Percentiles rank a stretch among this genome's conserved stretches.
Evolutionary conservation across 2,329 filamentous ascomycete species (phyloP).

Genomic region (Colletotrichum tabaci): DNA sequence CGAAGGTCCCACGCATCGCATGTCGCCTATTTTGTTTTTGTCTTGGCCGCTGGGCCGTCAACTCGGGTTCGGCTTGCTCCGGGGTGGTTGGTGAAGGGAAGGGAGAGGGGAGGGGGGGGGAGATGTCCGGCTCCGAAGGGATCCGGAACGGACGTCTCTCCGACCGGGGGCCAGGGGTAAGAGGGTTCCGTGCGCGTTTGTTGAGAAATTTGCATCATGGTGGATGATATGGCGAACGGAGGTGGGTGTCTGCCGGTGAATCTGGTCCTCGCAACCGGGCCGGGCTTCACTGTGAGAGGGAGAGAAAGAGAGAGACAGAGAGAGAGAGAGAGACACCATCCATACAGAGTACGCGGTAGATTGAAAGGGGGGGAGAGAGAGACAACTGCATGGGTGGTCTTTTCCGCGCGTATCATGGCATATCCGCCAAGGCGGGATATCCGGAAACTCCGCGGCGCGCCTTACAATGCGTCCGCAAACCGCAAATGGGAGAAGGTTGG

Average conservation of each 20-base stretch:
- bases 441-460: neutral
- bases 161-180: too few relatives aligned
- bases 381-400: neutral
- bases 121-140: neutral
- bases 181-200: too few relatives aligned
- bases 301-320: too few relatives aligned
- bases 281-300: neutral
- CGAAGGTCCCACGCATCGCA: constrained; percentile 2
- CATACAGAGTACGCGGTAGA: too few relatives aligned
- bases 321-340: too few relatives aligned
- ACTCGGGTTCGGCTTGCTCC: constrained; percentile 17
- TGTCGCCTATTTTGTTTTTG: neutral
- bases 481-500: neutral
- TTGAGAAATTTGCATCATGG: too few relatives aligned
- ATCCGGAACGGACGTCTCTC: neutral
- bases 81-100: neutral
- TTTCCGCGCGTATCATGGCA: neutral
- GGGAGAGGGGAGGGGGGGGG: neutral
- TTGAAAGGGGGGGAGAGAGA: too few relatives aligned
- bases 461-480: neutral
- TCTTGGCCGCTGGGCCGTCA: constrained; percentile 20
- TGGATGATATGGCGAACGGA: too few relatives aligned
- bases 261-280: neutral
- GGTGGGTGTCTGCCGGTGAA: neutral
- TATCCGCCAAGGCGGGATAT: neutral